Base-by-base conservation (phyloP, 208 protist species). In the Polymyxa betae region DNA sequence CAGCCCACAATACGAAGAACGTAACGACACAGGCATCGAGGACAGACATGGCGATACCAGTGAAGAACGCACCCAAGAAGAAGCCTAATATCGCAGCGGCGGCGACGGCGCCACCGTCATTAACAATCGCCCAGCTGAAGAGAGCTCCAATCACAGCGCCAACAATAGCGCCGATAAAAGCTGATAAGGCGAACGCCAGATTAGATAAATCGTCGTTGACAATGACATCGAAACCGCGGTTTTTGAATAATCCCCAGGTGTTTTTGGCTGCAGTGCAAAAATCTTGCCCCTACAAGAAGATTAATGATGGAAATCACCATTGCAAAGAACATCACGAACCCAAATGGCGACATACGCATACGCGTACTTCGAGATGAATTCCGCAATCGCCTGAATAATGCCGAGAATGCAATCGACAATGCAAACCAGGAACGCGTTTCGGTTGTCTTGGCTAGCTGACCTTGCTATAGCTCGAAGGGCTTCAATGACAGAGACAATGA, bases 321-420 rank as follows among this genome's bases (percentile, higher is more conserved):
- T 43, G 16, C 35, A 82, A 5, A 20, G 35, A 29, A 52, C 38
- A 29, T 89, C 32, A 12, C 5, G 16, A 29, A 40, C 87, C 40
- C 45, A 89, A 46, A 89, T 89, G 87, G 87, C 87, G 87, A 89
- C 87, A 46, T 89, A 89, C 45, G 87, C 45, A 46, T 89, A 89
- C 24, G 87, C 87, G 43, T 89, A 89, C 43, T 89, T 89, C 29
- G 40, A 60, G 43, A 89, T 64, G 87, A 64, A 89, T 46, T 89
- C 32, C 20, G 46, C 87, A 45, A 89, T 64, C 45, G 45, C 45
- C 43, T 89, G 45, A 43, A 89, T 89, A 41, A 40, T 60, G 32
- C 32, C 12, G 46, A 89, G 40, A 46, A 89, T 89, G 43, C 87
- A 89, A n/a, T 64, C 45, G 20, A 89, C 38, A 43, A 89, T 89